Percentiles rank a stretch among this genome's conserved stretches.
These are phyloP conservation scores for Lactifluus piperatus DNA, from an alignment of 768 basidiomycete species.

Conservation along the genomic window DNA sequence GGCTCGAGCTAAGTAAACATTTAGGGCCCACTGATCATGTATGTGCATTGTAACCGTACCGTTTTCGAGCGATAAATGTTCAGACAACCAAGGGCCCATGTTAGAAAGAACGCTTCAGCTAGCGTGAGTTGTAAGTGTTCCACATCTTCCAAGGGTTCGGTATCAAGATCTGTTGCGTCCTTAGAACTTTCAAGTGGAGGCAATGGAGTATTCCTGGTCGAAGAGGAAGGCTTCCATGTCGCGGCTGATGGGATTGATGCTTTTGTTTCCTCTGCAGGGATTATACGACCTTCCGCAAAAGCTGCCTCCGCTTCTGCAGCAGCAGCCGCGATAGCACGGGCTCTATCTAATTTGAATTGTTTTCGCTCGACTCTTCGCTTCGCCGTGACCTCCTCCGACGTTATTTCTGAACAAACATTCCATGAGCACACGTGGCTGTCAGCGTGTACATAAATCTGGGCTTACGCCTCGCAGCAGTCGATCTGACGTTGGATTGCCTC, in stretches of 20 bases:
- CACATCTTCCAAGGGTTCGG: conserved; percentile 55
- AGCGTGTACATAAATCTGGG: conserved; percentile 19
- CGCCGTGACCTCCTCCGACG: conserved; percentile 88
- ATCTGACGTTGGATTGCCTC: conserved; percentile 56
- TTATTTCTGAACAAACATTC: conserved; percentile 41
- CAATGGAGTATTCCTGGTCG: conserved; percentile 21
- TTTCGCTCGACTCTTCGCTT: conserved; percentile 80
- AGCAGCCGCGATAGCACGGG: conserved; percentile 75
- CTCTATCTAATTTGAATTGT: conserved; percentile 90
- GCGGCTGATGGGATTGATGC: conserved; percentile 64
- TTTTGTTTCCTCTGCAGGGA: conserved; percentile 48
- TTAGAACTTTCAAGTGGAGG: conserved; percentile 12
- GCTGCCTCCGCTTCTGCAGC: conserved; percentile 72
- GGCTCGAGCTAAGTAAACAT: conserved; percentile 36
- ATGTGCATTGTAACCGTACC: conserved; percentile 35
- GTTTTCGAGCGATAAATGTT: conserved; percentile 56
- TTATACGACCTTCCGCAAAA: conserved; percentile 62
- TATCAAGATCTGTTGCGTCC: conserved; percentile 34
- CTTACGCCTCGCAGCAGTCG: conserved; percentile 51
- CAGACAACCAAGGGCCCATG: conserved; percentile 79
- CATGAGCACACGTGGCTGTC: not conserved
- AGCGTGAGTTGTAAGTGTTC: conserved; percentile 90
- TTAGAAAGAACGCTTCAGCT: conserved; percentile 82
- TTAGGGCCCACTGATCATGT: not conserved
- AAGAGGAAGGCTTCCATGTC: conserved; percentile 57